These are phyloP conservation scores for Rhizophlyctis rosea DNA, from an alignment of 192 early-diverging fungal species.

Conservation along the genomic window DNA sequence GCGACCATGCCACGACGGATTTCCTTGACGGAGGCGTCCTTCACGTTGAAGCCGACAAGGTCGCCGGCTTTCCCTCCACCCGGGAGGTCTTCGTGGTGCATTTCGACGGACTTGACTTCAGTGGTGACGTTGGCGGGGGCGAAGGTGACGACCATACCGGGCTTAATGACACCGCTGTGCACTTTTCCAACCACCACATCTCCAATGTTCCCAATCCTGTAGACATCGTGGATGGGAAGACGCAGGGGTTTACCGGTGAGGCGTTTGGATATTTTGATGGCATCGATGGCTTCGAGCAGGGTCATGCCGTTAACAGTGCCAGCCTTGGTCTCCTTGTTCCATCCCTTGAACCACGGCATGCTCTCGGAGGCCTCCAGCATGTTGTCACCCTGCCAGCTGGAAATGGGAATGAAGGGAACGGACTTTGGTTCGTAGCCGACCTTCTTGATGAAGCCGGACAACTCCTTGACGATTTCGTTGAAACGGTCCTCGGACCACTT, in stretches of 20 bases:
- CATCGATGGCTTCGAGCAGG: slow-evolving; percentile 91
- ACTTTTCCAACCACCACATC: slow-evolving; percentile 94
- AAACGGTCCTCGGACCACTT: slow-evolving; percentile 93
- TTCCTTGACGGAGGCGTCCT: slow-evolving; percentile 97
- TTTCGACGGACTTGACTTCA: slow-evolving; percentile 97
- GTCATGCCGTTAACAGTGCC: slow-evolving; percentile 67
- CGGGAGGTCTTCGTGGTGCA: slow-evolving; percentile 96
- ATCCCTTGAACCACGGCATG: slow-evolving; percentile 98
- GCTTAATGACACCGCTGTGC: slow-evolving; percentile 45
- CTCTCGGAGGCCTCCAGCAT: slow-evolving; percentile 90
- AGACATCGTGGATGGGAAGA: slow-evolving; percentile 96
- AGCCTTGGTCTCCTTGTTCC: slow-evolving; percentile 85
- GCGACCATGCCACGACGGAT: slow-evolving; percentile 95
- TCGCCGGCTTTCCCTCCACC: slow-evolving; percentile 87
- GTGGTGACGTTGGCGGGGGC: slow-evolving; percentile 83
- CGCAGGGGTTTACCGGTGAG: slow-evolving; percentile 93
- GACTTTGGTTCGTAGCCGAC: slow-evolving; percentile 91
- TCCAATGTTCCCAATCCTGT: slow-evolving; percentile 98
- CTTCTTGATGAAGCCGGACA: slow-evolving; percentile 94
- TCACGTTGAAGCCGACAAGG: slow-evolving; percentile 99
- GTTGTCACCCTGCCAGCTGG: slow-evolving; percentile 98
- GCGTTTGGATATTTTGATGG: slow-evolving; percentile 87
- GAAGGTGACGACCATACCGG: slow-evolving; percentile 69
- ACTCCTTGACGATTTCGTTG: slow-evolving; percentile 95
- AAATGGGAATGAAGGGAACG: slow-evolving; percentile 96